Percentiles rank a stretch among this genome's conserved stretches.
These are phyloP conservation scores for Epithele typhae DNA, from an alignment of 768 basidiomycete genomes.

Conservation along the genomic window DNA sequence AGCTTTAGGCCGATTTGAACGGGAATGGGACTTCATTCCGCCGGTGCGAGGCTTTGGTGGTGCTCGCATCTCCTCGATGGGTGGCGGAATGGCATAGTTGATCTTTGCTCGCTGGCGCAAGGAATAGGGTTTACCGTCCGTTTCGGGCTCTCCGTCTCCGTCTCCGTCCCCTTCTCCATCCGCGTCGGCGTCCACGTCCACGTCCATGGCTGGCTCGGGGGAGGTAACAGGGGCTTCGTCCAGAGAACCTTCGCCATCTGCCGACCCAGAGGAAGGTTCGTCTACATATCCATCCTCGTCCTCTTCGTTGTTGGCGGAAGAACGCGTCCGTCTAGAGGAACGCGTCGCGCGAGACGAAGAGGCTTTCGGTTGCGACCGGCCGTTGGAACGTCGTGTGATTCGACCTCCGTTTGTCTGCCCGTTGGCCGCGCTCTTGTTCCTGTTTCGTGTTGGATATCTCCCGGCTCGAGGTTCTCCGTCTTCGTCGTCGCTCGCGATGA, in stretches of 20 bases:
- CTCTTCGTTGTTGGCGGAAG: slow-evolving; percentile 31
- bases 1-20: slow-evolving; percentile 36
- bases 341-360: slow-evolving; percentile 18
- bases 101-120: slow-evolving; percentile 62
- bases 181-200: slow-evolving; percentile 35
- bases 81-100: slow-evolving; percentile 80
- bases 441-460: slow-evolving; percentile 38
- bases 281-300: slow-evolving; percentile 53
- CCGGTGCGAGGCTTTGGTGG: slow-evolving; percentile 32
- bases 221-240: slow-evolving; percentile 47
- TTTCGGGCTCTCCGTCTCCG: slow-evolving; percentile 40
- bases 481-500: slow-evolving; percentile 42
- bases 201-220: slow-evolving; percentile 34
- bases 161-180: slow-evolving; percentile 43
- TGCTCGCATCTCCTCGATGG: slow-evolving; percentile 62
- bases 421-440: slow-evolving; percentile 30
- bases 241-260: slow-evolving; percentile 52
- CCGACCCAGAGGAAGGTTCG: slow-evolving; percentile 45
- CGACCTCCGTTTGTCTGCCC: slow-evolving; percentile 24
- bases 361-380: slow-evolving; percentile 16
- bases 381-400: slow-evolving; percentile 21
- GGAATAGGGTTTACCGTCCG: slow-evolving; percentile 57
- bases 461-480: slow-evolving; percentile 13
- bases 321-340: slow-evolving; percentile 20
- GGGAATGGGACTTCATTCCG: slow-evolving; percentile 11